Percentiles rank a stretch among this genome's conserved stretches.
phyloP scores from a whole-genome alignment of 2,329 filamentous ascomycete genomes.

The Aspergillus tamarii region DNA sequence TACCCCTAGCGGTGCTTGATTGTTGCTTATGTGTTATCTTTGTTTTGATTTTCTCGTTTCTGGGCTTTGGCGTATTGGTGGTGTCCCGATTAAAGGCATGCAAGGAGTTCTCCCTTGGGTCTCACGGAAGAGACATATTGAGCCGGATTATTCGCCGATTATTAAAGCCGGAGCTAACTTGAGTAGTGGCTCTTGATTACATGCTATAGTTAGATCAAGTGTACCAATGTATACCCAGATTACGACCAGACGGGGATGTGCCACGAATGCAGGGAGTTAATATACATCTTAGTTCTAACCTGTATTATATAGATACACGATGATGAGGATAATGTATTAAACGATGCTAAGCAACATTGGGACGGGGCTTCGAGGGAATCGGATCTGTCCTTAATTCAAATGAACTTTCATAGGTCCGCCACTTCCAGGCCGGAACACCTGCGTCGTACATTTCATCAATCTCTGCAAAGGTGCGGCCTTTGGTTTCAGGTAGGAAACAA shows the following conservation, averaged over 20 bases:
- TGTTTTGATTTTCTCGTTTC: background rate
- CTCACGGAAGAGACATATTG: background rate
- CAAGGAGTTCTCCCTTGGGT: background rate
- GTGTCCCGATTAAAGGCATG: background rate
- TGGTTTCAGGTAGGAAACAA: constrained; percentile 36
- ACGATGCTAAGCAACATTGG: background rate
- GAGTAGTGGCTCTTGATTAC: background rate
- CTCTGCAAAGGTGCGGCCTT: constrained; percentile 35
- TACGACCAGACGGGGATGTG: background rate
- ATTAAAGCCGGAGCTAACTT: background rate
- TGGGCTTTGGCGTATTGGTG: background rate
- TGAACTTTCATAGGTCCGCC: constrained; percentile 33
- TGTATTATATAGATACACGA: background rate
- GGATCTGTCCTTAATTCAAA: background rate
- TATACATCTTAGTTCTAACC: background rate
- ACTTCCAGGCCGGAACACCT: constrained; percentile 36
- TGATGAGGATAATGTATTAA: background rate
- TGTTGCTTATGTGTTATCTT: constrained; percentile 5
- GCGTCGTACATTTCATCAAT: constrained; percentile 41
- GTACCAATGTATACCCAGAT: background rate
- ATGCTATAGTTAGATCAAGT: background rate
- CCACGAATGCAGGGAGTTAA: background rate
- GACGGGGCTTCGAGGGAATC: background rate
- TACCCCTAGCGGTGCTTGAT: constrained; percentile 7
- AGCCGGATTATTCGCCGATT: background rate